phyloP scores from a whole-genome alignment of 2,329 filamentous ascomycete genomes.

The Aureobasidium sp. region DNA sequence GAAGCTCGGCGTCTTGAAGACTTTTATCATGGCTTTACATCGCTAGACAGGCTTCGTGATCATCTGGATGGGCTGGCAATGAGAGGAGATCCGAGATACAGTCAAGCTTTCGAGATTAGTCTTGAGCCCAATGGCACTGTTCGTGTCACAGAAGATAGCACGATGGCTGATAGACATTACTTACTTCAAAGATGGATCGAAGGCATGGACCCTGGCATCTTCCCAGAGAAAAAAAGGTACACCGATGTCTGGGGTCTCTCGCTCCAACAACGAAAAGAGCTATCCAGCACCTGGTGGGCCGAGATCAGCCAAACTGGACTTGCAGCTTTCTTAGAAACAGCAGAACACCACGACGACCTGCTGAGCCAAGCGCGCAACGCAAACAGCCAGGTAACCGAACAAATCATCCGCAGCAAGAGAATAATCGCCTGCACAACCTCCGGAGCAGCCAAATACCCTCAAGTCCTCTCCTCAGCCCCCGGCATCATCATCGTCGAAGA shows the following conservation, averaged over 20 bases:
- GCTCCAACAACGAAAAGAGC: background rate
- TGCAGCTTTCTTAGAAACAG: background rate
- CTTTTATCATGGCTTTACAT: background rate
- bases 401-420: constrained; percentile 22
- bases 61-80: background rate
- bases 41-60: background rate
- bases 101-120: background rate
- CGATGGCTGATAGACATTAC: background rate
- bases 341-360: background rate
- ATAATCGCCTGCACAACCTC: constrained; percentile 54
- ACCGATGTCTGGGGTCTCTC: background rate
- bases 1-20: background rate
- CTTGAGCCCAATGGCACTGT: background rate
- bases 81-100: background rate
- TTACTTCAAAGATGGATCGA: background rate
- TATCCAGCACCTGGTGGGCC: background rate
- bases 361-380: background rate
- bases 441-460: constrained; percentile 47
- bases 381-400: background rate
- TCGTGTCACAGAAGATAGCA: background rate
- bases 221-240: background rate
- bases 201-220: background rate
- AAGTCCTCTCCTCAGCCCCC: constrained; percentile 45
- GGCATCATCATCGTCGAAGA: constrained; percentile 45
- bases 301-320: background rate